Base-by-base conservation (phyloP, 306 rosid species). In the Potentilla sterilis region DNA sequence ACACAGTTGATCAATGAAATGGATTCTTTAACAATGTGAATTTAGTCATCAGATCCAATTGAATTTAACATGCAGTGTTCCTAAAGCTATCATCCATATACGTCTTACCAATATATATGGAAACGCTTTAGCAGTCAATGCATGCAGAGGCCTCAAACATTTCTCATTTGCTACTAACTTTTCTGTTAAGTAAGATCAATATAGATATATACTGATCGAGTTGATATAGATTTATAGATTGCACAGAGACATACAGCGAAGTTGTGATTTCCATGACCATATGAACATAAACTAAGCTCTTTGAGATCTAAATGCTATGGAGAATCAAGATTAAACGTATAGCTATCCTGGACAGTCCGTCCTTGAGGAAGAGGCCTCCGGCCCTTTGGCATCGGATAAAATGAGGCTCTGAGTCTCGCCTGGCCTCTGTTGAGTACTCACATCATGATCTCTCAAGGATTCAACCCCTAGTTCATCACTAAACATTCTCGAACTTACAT, bases 401-500 rank as follows among this genome's bases (percentile, higher is more conserved):
- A 72, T 40, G 5, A 55, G 22, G 10, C 58, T 52, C 24, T 1
- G 58, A 52, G 58, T 52, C 11, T 49, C 47, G 22, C 61, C 11
- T 55, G 46, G 41, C n/a, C 63, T 49, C 46, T 48, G 75, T 11
- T 49, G 34, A 49, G 32, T 9, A 34, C 12, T 35, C 44, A 51
- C 32, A 34, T 49, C 54, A 42, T 63, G 43, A 3, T 73, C 68
- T 18, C 28, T 58, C 5, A 59, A 58, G 52, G 67, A 5, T 54
- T 6, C 43, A 4, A 43, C 42, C 54, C 77, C 35, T 11, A 73
- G 48, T 59, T 58, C 77, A 28, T 73, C 77, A 58, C 77, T n/a
- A 5, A 58, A 73, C 13, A 73, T 22, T 42, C 69, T 16, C 42
- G 67, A 42, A 32, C 42, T 73, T 28, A 44, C 42, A 13, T 16